These are phyloP conservation scores for Prototheca cutis DNA, from an alignment of 163 green algal species.

Conservation along the genomic window DNA sequence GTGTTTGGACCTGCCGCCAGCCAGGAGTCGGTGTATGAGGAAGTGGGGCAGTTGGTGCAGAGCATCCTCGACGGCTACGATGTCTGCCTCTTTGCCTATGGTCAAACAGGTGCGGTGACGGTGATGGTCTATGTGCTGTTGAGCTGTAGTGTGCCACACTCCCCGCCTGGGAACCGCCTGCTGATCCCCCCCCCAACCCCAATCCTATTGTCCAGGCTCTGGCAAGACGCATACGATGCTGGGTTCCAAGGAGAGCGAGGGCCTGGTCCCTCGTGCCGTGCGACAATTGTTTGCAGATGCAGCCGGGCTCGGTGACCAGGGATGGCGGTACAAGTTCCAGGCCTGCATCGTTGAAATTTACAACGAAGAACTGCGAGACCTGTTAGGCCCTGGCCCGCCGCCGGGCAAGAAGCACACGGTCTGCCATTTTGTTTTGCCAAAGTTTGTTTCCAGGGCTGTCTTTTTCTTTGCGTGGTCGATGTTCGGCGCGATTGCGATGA, in stretches of 20 bases:
- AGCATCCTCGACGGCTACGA: conserved; percentile 92
- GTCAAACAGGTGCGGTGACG: conserved; percentile 77
- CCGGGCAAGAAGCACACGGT: conserved; percentile 33
- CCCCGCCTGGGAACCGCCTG: no score
- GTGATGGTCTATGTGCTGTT: no score
- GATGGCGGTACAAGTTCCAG: conserved; percentile 66
- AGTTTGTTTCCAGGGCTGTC: no score
- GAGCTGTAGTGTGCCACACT: no score
- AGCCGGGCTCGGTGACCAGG: conserved; percentile 40
- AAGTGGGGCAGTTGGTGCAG: conserved; percentile 76
- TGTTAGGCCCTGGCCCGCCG: conserved; percentile 41
- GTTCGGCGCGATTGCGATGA: no score
- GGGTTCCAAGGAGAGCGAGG: conserved; percentile 37
- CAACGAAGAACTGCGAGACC: conserved; percentile 77
- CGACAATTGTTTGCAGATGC: conserved; percentile 76
- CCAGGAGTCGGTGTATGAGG: conserved; percentile 78
- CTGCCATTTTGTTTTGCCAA: no score
- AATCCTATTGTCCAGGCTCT: conserved; percentile 33
- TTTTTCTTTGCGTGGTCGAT: no score
- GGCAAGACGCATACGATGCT: conserved; percentile 93
- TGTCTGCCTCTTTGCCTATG: conserved; percentile 94
- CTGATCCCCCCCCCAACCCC: no score
- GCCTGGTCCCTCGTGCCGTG: conserved; percentile 84
- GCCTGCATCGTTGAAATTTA: conserved; percentile 94
- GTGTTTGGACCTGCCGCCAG: conserved; percentile 61